Percentiles rank a stretch among this genome's conserved stretches.
phyloP scores from a whole-genome alignment of 2,329 filamentous ascomycete genomes.

The Sporothrix luriei region DNA sequence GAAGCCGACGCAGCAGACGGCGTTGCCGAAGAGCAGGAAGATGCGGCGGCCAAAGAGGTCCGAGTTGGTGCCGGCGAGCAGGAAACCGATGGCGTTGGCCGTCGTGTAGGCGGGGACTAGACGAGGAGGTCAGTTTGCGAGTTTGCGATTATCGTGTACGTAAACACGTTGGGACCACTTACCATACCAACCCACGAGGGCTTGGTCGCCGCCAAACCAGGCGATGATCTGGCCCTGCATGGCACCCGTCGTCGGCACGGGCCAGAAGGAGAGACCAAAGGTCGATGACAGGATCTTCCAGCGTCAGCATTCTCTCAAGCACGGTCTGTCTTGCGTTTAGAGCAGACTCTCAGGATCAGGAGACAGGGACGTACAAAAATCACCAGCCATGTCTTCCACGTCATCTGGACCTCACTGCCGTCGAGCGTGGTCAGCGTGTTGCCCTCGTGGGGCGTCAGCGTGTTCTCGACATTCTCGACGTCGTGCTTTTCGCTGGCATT shows the following conservation, averaged over 20 bases:
- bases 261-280: constrained; percentile 28
- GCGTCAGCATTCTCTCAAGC: too few species aligned
- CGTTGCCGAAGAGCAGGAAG: constrained; percentile 29
- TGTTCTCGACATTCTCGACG: constrained; percentile 22
- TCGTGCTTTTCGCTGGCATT: constrained; percentile 19
- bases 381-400: constrained; percentile 16
- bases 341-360: not conserved
- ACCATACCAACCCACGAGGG: constrained; percentile 25
- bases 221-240: constrained; percentile 19
- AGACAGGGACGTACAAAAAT: not conserved
- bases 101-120: constrained; percentile 25
- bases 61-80: constrained; percentile 30
- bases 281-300: constrained; percentile 24
- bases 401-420: constrained; percentile 25
- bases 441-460: not conserved
- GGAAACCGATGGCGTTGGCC: constrained; percentile 26
- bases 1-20: constrained; percentile 27
- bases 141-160: too few species aligned
- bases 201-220: constrained; percentile 25
- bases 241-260: constrained; percentile 25
- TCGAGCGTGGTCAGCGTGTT: constrained; percentile 19
- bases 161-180: not conserved
- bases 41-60: constrained; percentile 32
- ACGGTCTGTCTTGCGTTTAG: too few species aligned
- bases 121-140: not conserved